Conservation (phyloP, 2,329 filamentous ascomycete genomes). For the Rugonectria rugulosa region DNA sequence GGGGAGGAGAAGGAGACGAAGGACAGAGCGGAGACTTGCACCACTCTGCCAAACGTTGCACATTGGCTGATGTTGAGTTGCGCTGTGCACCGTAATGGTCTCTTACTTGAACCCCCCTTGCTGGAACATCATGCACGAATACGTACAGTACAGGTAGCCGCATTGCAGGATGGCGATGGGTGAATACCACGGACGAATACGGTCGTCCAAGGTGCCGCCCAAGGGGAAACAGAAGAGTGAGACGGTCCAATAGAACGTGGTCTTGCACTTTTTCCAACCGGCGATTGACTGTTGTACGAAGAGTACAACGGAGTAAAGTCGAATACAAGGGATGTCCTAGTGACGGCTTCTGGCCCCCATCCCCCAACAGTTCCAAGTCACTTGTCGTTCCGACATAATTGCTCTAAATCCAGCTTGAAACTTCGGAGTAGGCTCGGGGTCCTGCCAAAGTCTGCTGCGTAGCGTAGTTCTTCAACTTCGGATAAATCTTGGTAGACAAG, state of each 20-base stretch:
- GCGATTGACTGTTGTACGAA: constrained; percentile 1
- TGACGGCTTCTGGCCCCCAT: neutral
- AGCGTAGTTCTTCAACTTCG: no score
- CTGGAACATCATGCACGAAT: neutral
- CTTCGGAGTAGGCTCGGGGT: neutral
- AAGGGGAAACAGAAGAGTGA: neutral
- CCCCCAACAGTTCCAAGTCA: neutral
- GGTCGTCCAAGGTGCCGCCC: neutral
- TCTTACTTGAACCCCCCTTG: neutral
- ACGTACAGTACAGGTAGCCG: constrained; percentile 7
- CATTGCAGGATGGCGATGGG: constrained; percentile 11
- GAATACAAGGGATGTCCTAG: constrained; percentile 5
- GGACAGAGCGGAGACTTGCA: constrained; percentile 18
- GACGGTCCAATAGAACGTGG: constrained; percentile 2
- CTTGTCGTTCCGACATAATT: neutral
- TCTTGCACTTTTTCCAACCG: neutral
- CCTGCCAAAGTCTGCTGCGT: neutral
- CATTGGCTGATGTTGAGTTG: constrained; percentile 6
- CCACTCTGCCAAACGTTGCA: neutral
- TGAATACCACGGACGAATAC: constrained; percentile 13
- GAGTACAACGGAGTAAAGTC: constrained; percentile 14
- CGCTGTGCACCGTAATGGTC: constrained; percentile 2
- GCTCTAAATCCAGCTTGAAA: neutral
- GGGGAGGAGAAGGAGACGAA: neutral
- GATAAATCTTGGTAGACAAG: neutral